Evolutionary conservation across 768 basidiomycete genomes (phyloP).

Genomic region (Crepidotus variabilis): DNA sequence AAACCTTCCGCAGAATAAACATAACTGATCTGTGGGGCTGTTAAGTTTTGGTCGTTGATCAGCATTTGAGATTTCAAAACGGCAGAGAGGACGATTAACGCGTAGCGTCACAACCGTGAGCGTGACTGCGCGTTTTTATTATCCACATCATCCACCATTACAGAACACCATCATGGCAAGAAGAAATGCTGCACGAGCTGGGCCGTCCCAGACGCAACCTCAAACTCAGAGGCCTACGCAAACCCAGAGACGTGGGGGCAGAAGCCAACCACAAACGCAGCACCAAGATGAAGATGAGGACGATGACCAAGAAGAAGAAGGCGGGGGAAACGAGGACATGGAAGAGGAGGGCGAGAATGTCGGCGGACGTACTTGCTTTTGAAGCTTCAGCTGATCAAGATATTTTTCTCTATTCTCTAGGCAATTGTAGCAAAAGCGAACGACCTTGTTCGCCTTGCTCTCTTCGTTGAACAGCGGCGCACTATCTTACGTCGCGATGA

Average conservation of each 20-base stretch:
- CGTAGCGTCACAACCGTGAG: constrained; percentile 10
- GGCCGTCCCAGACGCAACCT: constrained; percentile 40
- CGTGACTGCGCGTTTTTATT: neutral
- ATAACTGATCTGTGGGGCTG: too few species aligned
- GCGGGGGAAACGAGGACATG: constrained; percentile 25
- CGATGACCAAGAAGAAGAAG: constrained; percentile 34
- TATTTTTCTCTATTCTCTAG: constrained; percentile 30
- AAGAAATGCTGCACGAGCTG: constrained; percentile 29
- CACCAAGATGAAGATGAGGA: constrained; percentile 29
- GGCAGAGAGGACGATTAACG: neutral
- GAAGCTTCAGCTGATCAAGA: neutral
- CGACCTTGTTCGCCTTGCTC: constrained; percentile 73
- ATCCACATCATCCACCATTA: neutral
- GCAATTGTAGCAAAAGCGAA: constrained; percentile 61
- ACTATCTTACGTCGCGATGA: constrained; percentile 73
- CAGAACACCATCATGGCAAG: constrained; percentile 24
- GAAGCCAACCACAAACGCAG: constrained; percentile 16
- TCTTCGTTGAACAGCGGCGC: constrained; percentile 77
- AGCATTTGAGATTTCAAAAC: neutral
- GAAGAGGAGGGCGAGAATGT: constrained; percentile 28
- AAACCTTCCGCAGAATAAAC: too few species aligned
- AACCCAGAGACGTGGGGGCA: constrained; percentile 29
- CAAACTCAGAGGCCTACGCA: constrained; percentile 36
- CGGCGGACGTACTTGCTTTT: constrained; percentile 14
- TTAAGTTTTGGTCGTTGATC: too few species aligned